A percentile compares a stretch with the other conserved stretches of the same genome.
phyloP scores from a whole-genome alignment of 192 early-diverging fungal species.

The Linderina pennispora region DNA sequence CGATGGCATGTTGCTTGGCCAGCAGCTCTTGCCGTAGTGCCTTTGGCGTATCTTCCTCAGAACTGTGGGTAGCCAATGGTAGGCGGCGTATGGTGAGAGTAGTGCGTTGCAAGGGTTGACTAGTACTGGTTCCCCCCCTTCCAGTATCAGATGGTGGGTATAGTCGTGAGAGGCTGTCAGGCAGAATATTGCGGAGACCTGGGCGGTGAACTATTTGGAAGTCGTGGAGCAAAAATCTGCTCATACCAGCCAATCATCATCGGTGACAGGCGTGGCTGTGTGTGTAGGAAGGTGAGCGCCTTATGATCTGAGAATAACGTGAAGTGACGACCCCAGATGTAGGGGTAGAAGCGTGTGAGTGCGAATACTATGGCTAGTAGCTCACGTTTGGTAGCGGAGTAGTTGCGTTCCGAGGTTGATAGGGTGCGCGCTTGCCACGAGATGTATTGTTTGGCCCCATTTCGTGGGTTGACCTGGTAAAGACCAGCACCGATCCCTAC shows the following conservation, averaged over 20 bases:
- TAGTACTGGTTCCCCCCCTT: not conserved
- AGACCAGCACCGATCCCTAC: not conserved
- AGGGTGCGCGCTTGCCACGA: not conserved
- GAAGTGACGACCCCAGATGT: constrained; percentile 23
- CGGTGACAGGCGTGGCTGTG: not conserved
- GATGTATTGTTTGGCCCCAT: not conserved
- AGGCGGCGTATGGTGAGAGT: not conserved
- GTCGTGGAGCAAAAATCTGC: not conserved
- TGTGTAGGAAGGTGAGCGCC: constrained; percentile 17
- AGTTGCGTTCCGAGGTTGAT: not conserved
- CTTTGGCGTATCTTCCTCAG: not conserved
- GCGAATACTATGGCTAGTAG: constrained; percentile 1
- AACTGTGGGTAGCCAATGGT: not conserved
- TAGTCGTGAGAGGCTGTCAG: not conserved
- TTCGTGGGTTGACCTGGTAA: not conserved
- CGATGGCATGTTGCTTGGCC: not conserved
- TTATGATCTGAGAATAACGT: constrained; percentile 36
- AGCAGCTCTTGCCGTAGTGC: not conserved
- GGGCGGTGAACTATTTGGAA: not conserved
- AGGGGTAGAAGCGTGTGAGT: constrained; percentile 15
- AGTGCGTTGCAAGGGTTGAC: no score
- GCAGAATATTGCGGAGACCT: not conserved
- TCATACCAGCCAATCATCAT: not conserved
- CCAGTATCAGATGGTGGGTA: no score
- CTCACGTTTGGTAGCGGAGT: not conserved